Base-by-base conservation (phyloP, 2,329 filamentous ascomycete genomes). In the Rhinocladiella similis region DNA sequence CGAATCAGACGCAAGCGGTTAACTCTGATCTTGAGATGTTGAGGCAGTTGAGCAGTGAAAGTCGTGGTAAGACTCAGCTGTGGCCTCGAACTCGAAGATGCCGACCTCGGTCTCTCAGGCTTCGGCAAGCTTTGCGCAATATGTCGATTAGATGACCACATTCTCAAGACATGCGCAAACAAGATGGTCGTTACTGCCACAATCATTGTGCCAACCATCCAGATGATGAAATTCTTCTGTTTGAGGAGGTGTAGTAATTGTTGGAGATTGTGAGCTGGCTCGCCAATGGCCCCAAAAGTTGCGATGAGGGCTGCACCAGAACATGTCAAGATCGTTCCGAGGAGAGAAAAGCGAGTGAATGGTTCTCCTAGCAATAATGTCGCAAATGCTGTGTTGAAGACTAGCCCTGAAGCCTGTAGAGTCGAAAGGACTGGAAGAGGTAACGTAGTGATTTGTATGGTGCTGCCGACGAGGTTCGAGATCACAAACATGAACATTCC, bases 321-420 rank as follows among this genome's bases (percentile, higher is more conserved):
- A 61, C 90, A 93, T 41, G 97, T 94, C 48, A 99, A 83, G 50
- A 94, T 67, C 1, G 94, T 99, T 36, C 94, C 94, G 67, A 90
- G 83, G 36, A 96, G 80, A n/a, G 93, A 97, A 82, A 91, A 95
- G 71, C 83, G 84, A 50, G 94, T 97, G 74, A 97, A 99, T 3
- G 92, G 90, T 74, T 99, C 93, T 68, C 89, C 87, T 47, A 99
- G 83, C 67, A 97, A 90, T 55, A 97, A 77, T 43, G 91, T 95
- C 60, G 94, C 94, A 80, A 95, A 96, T 73, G 97, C 91, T 55
- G 93, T 96, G 78, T 99, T 99, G 81, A 99, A 99, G 60, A 99
- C 94, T 53, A 99, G 82, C 43, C 94, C 94, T 3, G 93, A 96
- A 70, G 93, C 93, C 76, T 99, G 94, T 36, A 99, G 79, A 1